Evolutionary conservation across 169 alveolate genomes (phyloP).

Genomic region (Plasmodium vivax): DNA sequence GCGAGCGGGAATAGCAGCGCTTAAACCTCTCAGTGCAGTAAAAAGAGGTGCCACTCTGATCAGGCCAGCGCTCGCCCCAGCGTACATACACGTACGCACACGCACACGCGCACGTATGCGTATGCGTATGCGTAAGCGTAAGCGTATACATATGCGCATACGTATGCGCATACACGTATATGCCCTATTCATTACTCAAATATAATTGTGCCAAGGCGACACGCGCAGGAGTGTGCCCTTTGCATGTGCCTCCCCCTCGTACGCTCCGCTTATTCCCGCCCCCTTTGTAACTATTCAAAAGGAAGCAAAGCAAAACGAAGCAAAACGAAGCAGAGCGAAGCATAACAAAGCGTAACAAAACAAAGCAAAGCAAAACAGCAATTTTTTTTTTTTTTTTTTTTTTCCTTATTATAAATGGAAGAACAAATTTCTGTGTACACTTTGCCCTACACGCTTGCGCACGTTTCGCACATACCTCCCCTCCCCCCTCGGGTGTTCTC

Average conservation of each 20-base stretch:
- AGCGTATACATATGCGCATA: background rate
- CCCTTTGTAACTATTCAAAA: background rate
- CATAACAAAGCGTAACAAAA: too few relatives aligned
- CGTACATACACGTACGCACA: background rate
- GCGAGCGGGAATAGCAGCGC: background rate
- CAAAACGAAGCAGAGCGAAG: too few relatives aligned
- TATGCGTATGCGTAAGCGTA: background rate
- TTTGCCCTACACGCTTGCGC: background rate
- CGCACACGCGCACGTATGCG: background rate
- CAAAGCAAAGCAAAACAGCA: background rate
- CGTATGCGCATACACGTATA: background rate
- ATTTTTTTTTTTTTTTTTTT: background rate
- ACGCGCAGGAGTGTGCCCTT: background rate
- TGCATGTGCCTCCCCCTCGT: background rate
- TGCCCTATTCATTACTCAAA: background rate
- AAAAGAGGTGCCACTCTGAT: background rate
- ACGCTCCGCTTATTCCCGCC: background rate
- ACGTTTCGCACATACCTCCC: background rate
- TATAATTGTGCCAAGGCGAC: background rate
- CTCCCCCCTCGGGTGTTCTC: background rate
- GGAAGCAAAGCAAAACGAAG: background rate
- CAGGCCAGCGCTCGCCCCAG: background rate
- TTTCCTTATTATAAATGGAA: background rate
- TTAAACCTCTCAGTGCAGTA: background rate
- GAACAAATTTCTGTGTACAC: background rate